Evolutionary conservation across 371 early-diverging fungal genomes (phyloP), one percentile per base, ranked within the genome.

Genomic region (Mortierella sp.): DNA sequence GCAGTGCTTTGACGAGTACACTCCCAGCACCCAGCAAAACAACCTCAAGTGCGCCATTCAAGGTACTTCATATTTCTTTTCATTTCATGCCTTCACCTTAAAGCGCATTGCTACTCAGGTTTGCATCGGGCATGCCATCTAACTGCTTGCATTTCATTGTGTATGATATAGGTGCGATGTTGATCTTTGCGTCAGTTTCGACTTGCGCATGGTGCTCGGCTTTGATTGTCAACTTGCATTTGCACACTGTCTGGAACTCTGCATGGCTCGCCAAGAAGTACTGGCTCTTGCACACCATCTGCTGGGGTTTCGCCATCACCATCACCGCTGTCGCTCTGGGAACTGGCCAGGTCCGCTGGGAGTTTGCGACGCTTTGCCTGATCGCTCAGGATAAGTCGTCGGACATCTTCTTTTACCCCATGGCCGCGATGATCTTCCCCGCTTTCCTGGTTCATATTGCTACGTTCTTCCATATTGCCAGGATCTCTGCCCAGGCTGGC

Each of bases 1-100:
- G 65, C 93, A 93, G 76, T 93, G 95, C 70, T 84, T 88, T 35
- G 91, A 90, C 70, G 76, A 48, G 21, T 82, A 89, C 71, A 82
- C 87, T 32, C 87, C 89, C 1, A 90, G 90, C 41, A 88, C 88
- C 16, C 93, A 93, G 76, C 87, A 88, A 18, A 94, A 93, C 82
- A 95, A 93, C 75, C 46, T 80, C 41, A 87, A 91, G n/a, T 95
- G 95, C 79, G 93, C 91, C 18, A 90, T 91, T 46, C 95, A 95
- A 83, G 93, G 41, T 55, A 35, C 18, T 60, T 60, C 5, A 5
- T 14, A 32, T 27, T 16, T 32, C 60, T 32, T 32, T 32, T 29
- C 3, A 32, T 10, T 29, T 29, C 5, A 12, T 11, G 32, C 4
- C 14, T 21, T 16, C 12, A 16, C 48, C 48, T 16, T 46, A 1